Conservation (phyloP, 2,329 filamentous ascomycete species). For the Aspergillus piperis region DNA sequence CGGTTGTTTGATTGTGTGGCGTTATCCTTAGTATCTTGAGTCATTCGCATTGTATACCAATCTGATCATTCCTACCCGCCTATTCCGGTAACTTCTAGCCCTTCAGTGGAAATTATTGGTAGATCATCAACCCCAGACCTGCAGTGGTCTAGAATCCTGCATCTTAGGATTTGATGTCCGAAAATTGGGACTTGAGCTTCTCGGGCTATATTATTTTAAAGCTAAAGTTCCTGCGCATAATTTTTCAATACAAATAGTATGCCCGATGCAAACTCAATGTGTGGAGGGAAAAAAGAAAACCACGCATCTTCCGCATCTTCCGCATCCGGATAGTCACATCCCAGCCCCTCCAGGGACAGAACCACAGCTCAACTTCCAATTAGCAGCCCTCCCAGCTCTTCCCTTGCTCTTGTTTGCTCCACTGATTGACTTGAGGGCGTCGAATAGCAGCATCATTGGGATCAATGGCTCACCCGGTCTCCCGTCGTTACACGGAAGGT, state of each 20-base stretch:
- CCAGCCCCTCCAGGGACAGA: background rate
- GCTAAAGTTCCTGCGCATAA: too few relatives aligned
- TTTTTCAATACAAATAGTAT: background rate
- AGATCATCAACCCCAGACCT: too few relatives aligned
- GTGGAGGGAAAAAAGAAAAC: background rate
- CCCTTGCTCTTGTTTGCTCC: background rate
- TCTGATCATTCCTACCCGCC: too few relatives aligned
- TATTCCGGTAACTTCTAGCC: too few relatives aligned
- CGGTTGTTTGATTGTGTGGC: too few relatives aligned
- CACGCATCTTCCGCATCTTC: background rate
- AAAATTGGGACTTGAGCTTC: too few relatives aligned
- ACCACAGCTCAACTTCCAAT: background rate
- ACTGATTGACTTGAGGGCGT: background rate
- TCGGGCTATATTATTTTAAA: too few relatives aligned
- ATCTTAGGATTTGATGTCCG: too few relatives aligned
- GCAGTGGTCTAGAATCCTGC: too few relatives aligned
- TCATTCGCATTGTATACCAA: too few relatives aligned
- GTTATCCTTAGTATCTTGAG: too few relatives aligned
- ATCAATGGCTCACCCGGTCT: background rate
- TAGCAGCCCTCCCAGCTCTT: background rate
- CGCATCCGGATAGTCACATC: background rate
- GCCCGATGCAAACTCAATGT: background rate
- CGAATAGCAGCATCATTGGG: background rate
- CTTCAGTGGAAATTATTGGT: too few relatives aligned
- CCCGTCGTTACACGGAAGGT: background rate